Base-by-base conservation (phyloP, 1,284 basidiomycete species). In the Grifola frondosa region DNA sequence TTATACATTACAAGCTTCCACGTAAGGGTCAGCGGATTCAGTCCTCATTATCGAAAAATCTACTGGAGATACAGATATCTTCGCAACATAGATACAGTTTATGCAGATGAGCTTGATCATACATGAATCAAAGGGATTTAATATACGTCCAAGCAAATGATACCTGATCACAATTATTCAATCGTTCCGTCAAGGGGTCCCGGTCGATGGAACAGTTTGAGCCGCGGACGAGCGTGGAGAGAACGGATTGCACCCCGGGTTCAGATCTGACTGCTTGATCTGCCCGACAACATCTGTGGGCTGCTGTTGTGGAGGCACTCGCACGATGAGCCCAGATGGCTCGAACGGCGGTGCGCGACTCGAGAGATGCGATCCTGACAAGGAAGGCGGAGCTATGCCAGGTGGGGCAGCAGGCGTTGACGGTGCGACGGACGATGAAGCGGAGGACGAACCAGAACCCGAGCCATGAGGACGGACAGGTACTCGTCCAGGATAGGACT, bases 311-410 rank as follows among this genome's bases (percentile, higher is more conserved):
- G 39, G 40, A 3, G 37, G 41, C 21, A 39, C 30, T 10, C 38
- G 22, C 34, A 25, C 40, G 28, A 50, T 22, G 34, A 45, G 38
- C 15, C 50, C 49, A 13, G 47, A 45, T 3, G 63, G 66, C 44
- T 67, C 64, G 39, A 66, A 67, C 17, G 63, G 58, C 20, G 58
- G 62, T 19, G 64, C 65, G 7, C 60, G 58, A 4, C 59, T 53
- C 11, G 66, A 67, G 13, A 67, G 49, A 20, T 35, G 53, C 26
- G 62, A 60, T 24, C 37, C 44, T 23, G 46, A 39, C 11, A 30
- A 33, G 3, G 30, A 36, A 8, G 30, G 21, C 26, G 30, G 17
- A 6, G 26, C 12, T n/a, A n/a, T n/a, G 30, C 17, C 45, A 24
- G 22, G 35, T 3, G 51, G 20, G 15, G 53, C 26, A 24, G 28